Evolutionary conservation across 1,284 basidiomycete genomes (phyloP).

Genomic region (Microbotryum silenes-acaulis): DNA sequence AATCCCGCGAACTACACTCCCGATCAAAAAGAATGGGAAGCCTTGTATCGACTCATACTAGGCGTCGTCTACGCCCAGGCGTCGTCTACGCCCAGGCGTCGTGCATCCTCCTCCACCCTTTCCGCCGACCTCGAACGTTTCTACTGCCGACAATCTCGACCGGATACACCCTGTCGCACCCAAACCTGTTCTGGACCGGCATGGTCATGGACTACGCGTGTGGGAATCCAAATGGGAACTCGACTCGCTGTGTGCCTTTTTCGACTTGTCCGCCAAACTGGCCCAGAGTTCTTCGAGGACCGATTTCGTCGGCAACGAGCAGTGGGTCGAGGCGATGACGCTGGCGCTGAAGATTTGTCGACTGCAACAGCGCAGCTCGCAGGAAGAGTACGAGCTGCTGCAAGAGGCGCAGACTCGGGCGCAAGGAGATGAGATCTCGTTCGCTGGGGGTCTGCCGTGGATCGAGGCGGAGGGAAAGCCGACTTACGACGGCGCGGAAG

Average conservation of each 20-base stretch:
- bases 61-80: constrained; percentile 7
- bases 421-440: too few relatives aligned
- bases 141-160: not conserved
- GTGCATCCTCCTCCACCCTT: constrained; percentile 8
- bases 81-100: constrained; percentile 1
- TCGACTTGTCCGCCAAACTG: constrained; percentile 8
- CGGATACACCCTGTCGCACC: not conserved
- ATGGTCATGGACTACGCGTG: constrained; percentile 17
- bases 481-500: constrained; percentile 28
- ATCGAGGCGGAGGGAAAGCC: not conserved
- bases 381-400: constrained; percentile 25
- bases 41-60: constrained; percentile 3
- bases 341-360: constrained; percentile 30
- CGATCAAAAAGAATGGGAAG: not conserved
- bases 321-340: constrained; percentile 10
- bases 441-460: too few relatives aligned
- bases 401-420: not conserved
- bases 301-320: not conserved
- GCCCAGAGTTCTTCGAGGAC: constrained; percentile 22
- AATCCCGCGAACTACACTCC: not conserved
- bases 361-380: constrained; percentile 27
- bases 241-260: constrained; percentile 30
- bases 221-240: constrained; percentile 38
- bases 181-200: not conserved
- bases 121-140: constrained; percentile 6